Conservation (phyloP, 2,329 filamentous ascomycete genomes). For the Tolypocladium tundrense region DNA sequence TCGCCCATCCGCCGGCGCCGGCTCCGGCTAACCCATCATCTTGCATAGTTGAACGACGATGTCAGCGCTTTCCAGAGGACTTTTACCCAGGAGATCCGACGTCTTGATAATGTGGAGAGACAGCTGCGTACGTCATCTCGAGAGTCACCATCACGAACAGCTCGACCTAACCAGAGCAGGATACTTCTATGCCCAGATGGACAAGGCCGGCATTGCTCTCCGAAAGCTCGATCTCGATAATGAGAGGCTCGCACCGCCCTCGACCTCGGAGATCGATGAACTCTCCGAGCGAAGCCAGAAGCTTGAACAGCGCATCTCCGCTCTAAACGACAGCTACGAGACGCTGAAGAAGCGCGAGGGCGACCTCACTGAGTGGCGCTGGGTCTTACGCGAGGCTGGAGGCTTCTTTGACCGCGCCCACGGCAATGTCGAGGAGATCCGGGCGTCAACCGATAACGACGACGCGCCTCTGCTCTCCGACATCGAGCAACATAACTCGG, state of each 20-base stretch:
- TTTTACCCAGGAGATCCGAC: constrained; percentile 94
- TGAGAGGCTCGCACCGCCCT: constrained; percentile 75
- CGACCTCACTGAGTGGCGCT: constrained; percentile 95
- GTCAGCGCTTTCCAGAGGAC: constrained; percentile 92
- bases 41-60: constrained; percentile 72
- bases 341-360: constrained; percentile 96
- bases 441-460: constrained; percentile 79
- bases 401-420: constrained; percentile 96
- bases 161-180: constrained; percentile 39
- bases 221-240: constrained; percentile 85
- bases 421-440: constrained; percentile 92
- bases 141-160: constrained; percentile 4
- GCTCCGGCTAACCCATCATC: not conserved
- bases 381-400: constrained; percentile 91
- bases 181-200: constrained; percentile 94
- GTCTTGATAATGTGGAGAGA: constrained; percentile 95
- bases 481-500: constrained; percentile 68
- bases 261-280: constrained; percentile 92
- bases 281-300: constrained; percentile 85
- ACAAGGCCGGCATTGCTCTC: constrained; percentile 78
- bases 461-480: constrained; percentile 91
- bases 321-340: constrained; percentile 96
- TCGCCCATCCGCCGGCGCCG: not conserved
- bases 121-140: constrained; percentile 67
- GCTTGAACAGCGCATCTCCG: constrained; percentile 82